Conservation (phyloP, 768 basidiomycete species). For the Ramaria rubella region DNA sequence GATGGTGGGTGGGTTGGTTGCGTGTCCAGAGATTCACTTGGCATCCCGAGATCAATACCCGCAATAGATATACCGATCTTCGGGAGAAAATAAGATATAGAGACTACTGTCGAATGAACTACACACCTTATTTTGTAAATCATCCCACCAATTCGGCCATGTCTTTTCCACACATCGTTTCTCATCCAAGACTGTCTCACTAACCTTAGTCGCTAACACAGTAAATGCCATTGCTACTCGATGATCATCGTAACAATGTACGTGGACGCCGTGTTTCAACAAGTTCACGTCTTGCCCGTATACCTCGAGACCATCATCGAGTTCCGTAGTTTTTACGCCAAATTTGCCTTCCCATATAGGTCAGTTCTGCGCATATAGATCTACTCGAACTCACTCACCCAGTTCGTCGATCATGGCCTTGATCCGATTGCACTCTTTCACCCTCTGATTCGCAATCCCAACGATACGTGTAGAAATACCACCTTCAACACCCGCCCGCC, state of each 20-base stretch:
- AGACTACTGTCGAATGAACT: background rate
- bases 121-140: slow-evolving; percentile 84
- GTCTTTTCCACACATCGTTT: slow-evolving; percentile 99
- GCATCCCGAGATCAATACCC: slow-evolving; percentile 67
- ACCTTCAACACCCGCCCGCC: slow-evolving; percentile 25
- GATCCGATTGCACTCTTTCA: slow-evolving; percentile 98
- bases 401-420: slow-evolving; percentile 94
- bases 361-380: slow-evolving; percentile 17
- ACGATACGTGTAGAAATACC: slow-evolving; percentile 64
- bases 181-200: slow-evolving; percentile 82
- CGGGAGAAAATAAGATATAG: background rate
- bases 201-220: slow-evolving; percentile 70
- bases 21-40: slow-evolving; percentile 38
- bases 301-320: slow-evolving; percentile 89
- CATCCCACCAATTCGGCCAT: slow-evolving; percentile 99
- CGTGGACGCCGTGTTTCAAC: slow-evolving; percentile 63
- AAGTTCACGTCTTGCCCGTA: slow-evolving; percentile 64
- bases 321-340: slow-evolving; percentile 84
- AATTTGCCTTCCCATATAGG: slow-evolving; percentile 65
- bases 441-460: slow-evolving; percentile 96
- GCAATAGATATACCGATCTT: slow-evolving; percentile 86
- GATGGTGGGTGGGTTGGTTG: slow-evolving; percentile 26
- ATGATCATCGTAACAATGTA: slow-evolving; percentile 98
- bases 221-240: slow-evolving; percentile 98
- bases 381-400: slow-evolving; percentile 38